These are phyloP conservation scores for Beauveria australis DNA, from an alignment of 2,329 filamentous ascomycete genomes.

Conservation along the genomic window DNA sequence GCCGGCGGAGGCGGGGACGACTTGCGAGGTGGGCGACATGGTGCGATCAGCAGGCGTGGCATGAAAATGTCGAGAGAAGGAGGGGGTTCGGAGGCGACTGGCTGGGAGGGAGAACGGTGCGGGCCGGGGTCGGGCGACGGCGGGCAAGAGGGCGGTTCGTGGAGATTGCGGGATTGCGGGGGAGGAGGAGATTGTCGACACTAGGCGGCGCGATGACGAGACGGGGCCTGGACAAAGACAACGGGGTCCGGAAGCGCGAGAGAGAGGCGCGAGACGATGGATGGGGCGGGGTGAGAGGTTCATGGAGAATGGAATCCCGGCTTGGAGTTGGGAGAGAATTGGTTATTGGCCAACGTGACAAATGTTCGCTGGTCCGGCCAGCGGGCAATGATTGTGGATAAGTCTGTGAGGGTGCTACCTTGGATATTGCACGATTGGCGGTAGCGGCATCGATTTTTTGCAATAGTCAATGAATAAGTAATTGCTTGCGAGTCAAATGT, in stretches of 20 bases:
- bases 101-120: background rate
- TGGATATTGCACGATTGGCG: too few relatives aligned
- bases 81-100: background rate
- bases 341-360: background rate
- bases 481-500: too few relatives aligned
- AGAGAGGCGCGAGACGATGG: background rate
- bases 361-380: background rate
- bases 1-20: conserved; percentile 51
- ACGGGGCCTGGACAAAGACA: conserved; percentile 8
- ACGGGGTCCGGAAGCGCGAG: conserved; percentile 6
- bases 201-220: conserved; percentile 11
- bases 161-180: background rate
- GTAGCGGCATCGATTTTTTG: background rate
- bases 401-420: too few relatives aligned
- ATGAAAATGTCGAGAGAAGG: background rate
- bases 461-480: too few relatives aligned
- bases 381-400: background rate
- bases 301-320: conserved; percentile 6
- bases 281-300: background rate
- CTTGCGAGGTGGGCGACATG: conserved; percentile 31
- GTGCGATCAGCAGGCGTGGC: background rate
- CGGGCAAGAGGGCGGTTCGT: background rate
- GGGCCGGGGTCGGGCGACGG: background rate
- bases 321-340: background rate
- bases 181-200: conserved; percentile 10